These are phyloP conservation scores for Teunomyces aglyptinius DNA, from an alignment of 805 yeast genomes.

Conservation along the genomic window DNA sequence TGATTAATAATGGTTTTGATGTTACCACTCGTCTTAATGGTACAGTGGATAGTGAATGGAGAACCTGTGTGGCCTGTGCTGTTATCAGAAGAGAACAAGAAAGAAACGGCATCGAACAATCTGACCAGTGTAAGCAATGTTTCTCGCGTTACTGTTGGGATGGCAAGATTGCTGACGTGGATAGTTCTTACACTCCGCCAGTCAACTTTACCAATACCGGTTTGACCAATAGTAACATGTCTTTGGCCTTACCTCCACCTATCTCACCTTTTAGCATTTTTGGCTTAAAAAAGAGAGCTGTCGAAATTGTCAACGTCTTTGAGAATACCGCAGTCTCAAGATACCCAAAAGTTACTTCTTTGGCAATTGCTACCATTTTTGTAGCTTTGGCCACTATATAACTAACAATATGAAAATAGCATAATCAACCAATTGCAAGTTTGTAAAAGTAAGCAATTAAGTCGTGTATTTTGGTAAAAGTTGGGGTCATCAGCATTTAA, in stretches of 20 bases:
- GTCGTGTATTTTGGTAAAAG: constrained; percentile 2
- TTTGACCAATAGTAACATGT: constrained; percentile 23
- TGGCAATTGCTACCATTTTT: neutral
- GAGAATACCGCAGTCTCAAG: neutral
- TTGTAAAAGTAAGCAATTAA: neutral
- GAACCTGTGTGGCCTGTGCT: constrained; percentile 79
- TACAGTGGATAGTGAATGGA: constrained; percentile 67
- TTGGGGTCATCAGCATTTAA: constrained; percentile 2
- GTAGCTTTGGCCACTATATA: neutral
- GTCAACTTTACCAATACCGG: constrained; percentile 30
- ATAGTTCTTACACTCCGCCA: constrained; percentile 16
- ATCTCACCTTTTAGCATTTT: neutral
- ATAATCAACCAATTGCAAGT: neutral
- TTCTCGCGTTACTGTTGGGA: constrained; percentile 77
- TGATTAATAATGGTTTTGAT: constrained; percentile 76
- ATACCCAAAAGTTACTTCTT: neutral
- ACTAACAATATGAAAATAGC: neutral
- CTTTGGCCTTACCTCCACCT: constrained; percentile 8
- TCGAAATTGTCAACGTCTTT: neutral
- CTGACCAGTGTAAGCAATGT: constrained; percentile 71
- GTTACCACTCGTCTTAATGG: constrained; percentile 62
- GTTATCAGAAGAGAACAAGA: constrained; percentile 76
- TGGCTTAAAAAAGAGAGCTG: constrained; percentile 2
- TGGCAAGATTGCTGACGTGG: constrained; percentile 33
- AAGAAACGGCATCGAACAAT: constrained; percentile 55